Conservation (phyloP, 164 flowering plant species). For the Aristolochia californica region DNA sequence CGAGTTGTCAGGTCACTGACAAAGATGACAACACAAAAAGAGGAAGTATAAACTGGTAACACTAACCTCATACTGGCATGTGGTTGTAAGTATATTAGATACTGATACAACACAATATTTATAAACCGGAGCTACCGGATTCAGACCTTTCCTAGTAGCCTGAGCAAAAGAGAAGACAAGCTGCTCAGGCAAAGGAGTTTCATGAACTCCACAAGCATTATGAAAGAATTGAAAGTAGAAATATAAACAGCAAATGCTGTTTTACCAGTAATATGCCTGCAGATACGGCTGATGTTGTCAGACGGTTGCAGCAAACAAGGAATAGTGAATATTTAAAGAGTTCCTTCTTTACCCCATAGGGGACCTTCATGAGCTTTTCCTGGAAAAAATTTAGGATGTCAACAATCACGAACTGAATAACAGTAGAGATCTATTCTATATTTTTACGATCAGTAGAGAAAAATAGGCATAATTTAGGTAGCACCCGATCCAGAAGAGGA, state of each 20-base stretch:
- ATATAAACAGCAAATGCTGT: no score
- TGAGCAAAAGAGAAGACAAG: slow-evolving; percentile 13
- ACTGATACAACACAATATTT: slow-evolving; percentile 75
- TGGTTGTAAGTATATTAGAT: slow-evolving; percentile 89
- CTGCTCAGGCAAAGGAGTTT: background rate
- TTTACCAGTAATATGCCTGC: slow-evolving; percentile 65
- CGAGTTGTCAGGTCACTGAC: background rate
- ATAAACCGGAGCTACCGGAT: slow-evolving; percentile 91
- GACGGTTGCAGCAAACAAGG: slow-evolving; percentile 95
- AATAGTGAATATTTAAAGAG: slow-evolving; percentile 72
- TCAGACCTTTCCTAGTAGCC: slow-evolving; percentile 77
- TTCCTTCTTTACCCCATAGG: slow-evolving; percentile 71
- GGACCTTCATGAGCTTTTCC: slow-evolving; percentile 98
- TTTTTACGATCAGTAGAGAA: background rate
- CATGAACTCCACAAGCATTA: no score
- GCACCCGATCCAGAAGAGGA: no score
- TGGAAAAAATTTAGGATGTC: slow-evolving; percentile 15
- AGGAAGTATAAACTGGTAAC: no score
- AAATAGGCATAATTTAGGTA: background rate
- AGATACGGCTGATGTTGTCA: slow-evolving; percentile 80
- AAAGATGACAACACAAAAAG: background rate
- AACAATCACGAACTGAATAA: background rate
- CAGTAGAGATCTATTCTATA: background rate
- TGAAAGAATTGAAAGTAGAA: background rate
- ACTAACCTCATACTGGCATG: slow-evolving; percentile 95